Percentiles rank a stretch among this genome's conserved stretches.
These are phyloP conservation scores for Mucor lusitanicus DNA, from an alignment of 371 early-diverging fungal species.

Conservation along the genomic window DNA sequence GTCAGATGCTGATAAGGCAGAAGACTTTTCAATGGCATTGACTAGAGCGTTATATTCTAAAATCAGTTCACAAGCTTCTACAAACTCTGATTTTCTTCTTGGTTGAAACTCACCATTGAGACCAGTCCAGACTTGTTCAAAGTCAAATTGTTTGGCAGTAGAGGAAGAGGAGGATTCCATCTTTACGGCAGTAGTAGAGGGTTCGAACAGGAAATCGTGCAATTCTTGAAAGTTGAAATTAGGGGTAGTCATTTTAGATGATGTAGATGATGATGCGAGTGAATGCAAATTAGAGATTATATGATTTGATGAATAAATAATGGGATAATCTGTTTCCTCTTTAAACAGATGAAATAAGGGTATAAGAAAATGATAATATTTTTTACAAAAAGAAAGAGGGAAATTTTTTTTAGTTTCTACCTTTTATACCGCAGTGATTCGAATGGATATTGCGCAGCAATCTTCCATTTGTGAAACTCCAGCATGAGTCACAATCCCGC, in stretches of 20 bases:
- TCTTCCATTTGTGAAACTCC: constrained; percentile 5
- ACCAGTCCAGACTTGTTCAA: constrained; percentile 20
- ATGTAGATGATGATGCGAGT: background rate
- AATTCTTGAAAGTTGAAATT: constrained; percentile 17
- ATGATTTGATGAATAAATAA: background rate
- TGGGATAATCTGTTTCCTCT: background rate
- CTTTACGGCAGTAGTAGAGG: background rate
- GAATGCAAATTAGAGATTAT: background rate
- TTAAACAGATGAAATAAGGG: constrained; percentile 1
- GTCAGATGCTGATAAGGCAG: background rate
- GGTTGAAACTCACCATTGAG: constrained; percentile 20
- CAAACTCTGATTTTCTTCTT: constrained; percentile 7
- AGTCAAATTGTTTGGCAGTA: constrained; percentile 16
- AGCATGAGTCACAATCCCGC: constrained; percentile 12
- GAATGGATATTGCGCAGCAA: constrained; percentile 13
- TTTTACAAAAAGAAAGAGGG: constrained; percentile 5
- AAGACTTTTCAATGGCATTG: background rate
- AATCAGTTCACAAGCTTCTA: constrained; percentile 27
- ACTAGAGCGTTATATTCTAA: constrained; percentile 8
- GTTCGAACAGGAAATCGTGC: constrained; percentile 19
- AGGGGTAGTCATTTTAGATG: constrained; percentile 11
- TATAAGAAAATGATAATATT: constrained; percentile 3
- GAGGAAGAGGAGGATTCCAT: background rate
- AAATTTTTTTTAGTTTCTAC: background rate
- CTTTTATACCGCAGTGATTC: constrained; percentile 19